phyloP scores from a whole-genome alignment of 257 asterid genomes.

The Leonotis leonurus region DNA sequence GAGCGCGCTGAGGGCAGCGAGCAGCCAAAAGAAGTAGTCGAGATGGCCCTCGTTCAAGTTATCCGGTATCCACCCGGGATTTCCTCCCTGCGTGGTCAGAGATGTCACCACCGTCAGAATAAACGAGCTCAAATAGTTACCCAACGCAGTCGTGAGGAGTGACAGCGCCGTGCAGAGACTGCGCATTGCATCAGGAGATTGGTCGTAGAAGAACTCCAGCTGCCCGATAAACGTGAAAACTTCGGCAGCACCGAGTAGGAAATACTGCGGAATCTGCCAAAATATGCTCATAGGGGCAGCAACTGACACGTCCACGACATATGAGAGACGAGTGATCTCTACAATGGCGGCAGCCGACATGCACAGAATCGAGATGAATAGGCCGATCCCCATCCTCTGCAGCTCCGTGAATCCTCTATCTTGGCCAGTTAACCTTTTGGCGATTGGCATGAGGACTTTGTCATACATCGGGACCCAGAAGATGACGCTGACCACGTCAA shows the following conservation, averaged over 20 bases:
- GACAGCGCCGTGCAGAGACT: conserved; percentile 79
- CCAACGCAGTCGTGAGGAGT: conserved; percentile 57
- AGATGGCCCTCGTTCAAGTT: conserved; percentile 81
- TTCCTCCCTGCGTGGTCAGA: conserved; percentile 61
- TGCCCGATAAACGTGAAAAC: conserved; percentile 76
- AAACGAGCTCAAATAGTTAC: conserved; percentile 72
- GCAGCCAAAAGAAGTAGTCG: conserved; percentile 78
- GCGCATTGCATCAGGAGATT: conserved; percentile 96
- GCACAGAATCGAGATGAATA: conserved; percentile 57
- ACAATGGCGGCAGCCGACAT: conserved; percentile 80
- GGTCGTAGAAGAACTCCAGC: conserved; percentile 81
- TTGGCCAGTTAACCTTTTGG: conserved; percentile 59
- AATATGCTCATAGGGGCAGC: conserved; percentile 53
- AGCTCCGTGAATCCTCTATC: conserved; percentile 70
- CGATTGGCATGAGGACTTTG: conserved; percentile 62
- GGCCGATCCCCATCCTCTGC: conserved; percentile 86
- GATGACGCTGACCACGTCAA: conserved; percentile 75
- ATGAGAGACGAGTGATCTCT: conserved; percentile 50
- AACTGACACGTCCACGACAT: conserved; percentile 33
- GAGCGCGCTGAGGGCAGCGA: conserved; percentile 64
- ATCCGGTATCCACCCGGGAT: conserved; percentile 82
- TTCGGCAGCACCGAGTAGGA: conserved; percentile 71
- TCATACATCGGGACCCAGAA: conserved; percentile 88
- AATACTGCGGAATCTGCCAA: conserved; percentile 84
- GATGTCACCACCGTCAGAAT: conserved; percentile 64